Conservation (phyloP, 108 stramenopile species). For the Conticribra weissflogii region DNA sequence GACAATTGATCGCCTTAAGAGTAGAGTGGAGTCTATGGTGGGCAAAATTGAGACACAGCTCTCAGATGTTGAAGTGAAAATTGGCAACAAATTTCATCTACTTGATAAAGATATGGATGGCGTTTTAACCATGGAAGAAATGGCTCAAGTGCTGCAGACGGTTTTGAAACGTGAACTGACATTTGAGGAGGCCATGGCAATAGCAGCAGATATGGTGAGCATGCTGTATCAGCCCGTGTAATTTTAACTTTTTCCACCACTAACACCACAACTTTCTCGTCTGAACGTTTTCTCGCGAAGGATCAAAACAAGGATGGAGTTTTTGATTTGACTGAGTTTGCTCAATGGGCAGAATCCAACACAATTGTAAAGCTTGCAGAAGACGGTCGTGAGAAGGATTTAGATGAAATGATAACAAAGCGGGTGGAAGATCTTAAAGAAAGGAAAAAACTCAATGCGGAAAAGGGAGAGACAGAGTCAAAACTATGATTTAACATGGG, state of each 20-base stretch:
- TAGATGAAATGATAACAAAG: constrained; percentile 73
- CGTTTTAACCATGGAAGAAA: constrained; percentile 82
- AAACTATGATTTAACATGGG: no score
- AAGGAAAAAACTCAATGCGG: constrained; percentile 41
- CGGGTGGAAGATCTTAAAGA: constrained; percentile 49
- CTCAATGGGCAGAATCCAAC: constrained; percentile 81
- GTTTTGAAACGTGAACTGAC: constrained; percentile 82
- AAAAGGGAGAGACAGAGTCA: constrained; percentile 7
- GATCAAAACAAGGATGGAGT: constrained; percentile 79
- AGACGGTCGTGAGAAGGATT: constrained; percentile 83
- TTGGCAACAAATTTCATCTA: constrained; percentile 96
- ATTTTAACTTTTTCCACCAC: no score
- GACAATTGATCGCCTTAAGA: constrained; percentile 75
- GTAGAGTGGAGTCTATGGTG: constrained; percentile 89
- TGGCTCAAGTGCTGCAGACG: constrained; percentile 75
- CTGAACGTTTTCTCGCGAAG: constrained; percentile 16
- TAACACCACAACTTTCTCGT: no score
- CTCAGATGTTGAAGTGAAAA: constrained; percentile 82
- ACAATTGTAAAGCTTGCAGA: constrained; percentile 83
- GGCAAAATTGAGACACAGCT: constrained; percentile 92
- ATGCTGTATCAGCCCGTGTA: no score
- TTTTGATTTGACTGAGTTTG: constrained; percentile 79
- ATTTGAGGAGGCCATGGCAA: constrained; percentile 81
- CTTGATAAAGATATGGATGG: constrained; percentile 97
- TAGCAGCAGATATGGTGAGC: constrained; percentile 70